Percentiles rank a stretch among this genome's conserved stretches.
phyloP scores from a whole-genome alignment of 768 basidiomycete species.

The Suillus placidus region DNA sequence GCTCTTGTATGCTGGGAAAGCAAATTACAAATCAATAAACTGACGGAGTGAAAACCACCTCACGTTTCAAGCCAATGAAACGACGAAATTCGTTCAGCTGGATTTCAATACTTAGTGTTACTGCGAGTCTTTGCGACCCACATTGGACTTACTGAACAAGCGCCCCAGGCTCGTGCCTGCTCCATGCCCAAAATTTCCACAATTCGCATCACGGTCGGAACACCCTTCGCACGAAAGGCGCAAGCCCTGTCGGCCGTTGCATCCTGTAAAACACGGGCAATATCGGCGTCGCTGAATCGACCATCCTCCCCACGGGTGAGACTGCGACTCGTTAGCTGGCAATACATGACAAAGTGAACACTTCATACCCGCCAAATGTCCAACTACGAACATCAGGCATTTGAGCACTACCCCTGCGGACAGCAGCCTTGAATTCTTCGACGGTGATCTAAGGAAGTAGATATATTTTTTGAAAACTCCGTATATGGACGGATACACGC shows the following conservation, averaged over 20 bases:
- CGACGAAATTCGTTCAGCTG: constrained; percentile 73
- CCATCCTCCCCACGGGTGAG: constrained; percentile 51
- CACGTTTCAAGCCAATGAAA: constrained; percentile 72
- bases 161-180: constrained; percentile 67
- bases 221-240: constrained; percentile 71
- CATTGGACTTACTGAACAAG: constrained; percentile 58
- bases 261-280: constrained; percentile 63
- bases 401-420: constrained; percentile 18
- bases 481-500: constrained; percentile 10
- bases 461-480: background rate
- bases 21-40: constrained; percentile 10
- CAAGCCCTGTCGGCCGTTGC: constrained; percentile 62
- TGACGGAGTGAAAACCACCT: constrained; percentile 19
- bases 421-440: constrained; percentile 21
- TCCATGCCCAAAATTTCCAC: constrained; percentile 73
- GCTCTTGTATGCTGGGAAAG: constrained; percentile 50
- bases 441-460: constrained; percentile 19
- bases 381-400: constrained; percentile 43
- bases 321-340: constrained; percentile 31
- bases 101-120: background rate
- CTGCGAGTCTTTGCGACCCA: background rate
- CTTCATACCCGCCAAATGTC: constrained; percentile 53
- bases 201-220: constrained; percentile 62
- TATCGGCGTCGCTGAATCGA: constrained; percentile 63
- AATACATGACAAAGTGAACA: background rate